A percentile compares a stretch with the other conserved stretches of the same genome.
Conservation (phyloP, 2,329 filamentous ascomycete genomes). For the Colletotrichum scovillei region DNA sequence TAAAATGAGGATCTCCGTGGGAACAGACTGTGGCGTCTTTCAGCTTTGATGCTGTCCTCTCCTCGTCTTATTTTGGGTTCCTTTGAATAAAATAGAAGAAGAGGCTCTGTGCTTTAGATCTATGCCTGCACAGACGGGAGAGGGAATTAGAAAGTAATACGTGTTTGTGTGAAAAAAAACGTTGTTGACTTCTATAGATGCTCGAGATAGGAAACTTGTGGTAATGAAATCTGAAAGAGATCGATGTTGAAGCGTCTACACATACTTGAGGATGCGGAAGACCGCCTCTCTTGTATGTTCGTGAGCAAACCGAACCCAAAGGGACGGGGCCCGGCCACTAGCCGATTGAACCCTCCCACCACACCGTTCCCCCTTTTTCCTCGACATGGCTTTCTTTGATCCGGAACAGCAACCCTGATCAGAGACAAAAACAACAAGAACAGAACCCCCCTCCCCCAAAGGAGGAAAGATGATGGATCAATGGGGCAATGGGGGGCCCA, state of each 20-base stretch:
- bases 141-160: not conserved
- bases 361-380: conserved; percentile 15
- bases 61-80: not conserved
- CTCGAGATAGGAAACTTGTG: conserved; percentile 5
- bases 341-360: not conserved
- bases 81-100: not conserved
- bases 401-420: conserved; percentile 10
- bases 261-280: not conserved
- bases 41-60: conserved; percentile 15
- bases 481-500: no score
- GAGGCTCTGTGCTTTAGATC: conserved; percentile 4
- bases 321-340: not conserved
- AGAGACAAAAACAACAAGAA: conserved; percentile 27
- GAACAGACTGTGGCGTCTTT: conserved; percentile 30
- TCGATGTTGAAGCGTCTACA: not conserved
- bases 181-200: conserved; percentile 4
- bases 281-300: conserved; percentile 8
- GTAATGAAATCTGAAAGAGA: not conserved
- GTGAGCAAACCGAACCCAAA: not conserved
- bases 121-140: conserved; percentile 30
- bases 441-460: not conserved
- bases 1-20: conserved; percentile 13
- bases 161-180: not conserved
- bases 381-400: not conserved
- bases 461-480: not conserved